phyloP scores from a whole-genome alignment of 164 flowering plant genomes.

The Vitis cinerea region DNA sequence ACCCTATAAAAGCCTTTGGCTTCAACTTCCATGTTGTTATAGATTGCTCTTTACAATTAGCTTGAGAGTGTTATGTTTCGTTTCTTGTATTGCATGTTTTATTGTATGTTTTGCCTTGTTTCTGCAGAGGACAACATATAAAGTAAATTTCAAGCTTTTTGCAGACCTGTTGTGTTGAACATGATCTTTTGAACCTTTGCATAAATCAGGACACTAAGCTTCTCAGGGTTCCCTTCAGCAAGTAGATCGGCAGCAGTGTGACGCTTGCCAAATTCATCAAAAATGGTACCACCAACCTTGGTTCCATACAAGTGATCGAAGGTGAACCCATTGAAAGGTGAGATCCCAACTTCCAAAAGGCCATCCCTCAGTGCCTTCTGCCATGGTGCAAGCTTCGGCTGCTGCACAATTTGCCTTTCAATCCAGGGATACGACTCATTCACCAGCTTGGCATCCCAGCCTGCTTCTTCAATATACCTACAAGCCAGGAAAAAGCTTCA shows the following conservation, averaged over 20 bases:
- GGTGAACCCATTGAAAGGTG: slow-evolving; percentile 89
- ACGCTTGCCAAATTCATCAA: slow-evolving; percentile 64
- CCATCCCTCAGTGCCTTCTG: slow-evolving; percentile 69
- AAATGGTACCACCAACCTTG: slow-evolving; percentile 90
- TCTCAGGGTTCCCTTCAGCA: slow-evolving; percentile 48
- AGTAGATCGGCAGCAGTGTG: slow-evolving; percentile 90
- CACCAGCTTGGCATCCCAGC: slow-evolving; percentile 76
- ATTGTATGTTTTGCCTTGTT: too few species aligned
- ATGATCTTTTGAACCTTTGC: slow-evolving; percentile 75
- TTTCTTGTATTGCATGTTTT: too few species aligned
- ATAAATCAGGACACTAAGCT: slow-evolving; percentile 58
- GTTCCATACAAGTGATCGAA: slow-evolving; percentile 86
- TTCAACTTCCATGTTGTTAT: neutral
- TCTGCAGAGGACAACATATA: too few species aligned
- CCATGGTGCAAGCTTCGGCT: slow-evolving; percentile 65
- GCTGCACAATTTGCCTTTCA: slow-evolving; percentile 68
- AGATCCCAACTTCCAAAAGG: slow-evolving; percentile 70
- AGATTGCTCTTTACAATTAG: too few species aligned
- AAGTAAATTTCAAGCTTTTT: too few species aligned
- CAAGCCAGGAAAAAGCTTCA: neutral
- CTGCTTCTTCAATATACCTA: slow-evolving; percentile 50
- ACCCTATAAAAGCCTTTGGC: too few species aligned
- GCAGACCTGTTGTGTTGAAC: slow-evolving; percentile 59
- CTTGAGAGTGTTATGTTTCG: too few species aligned
- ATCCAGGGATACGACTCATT: slow-evolving; percentile 86